Evolutionary conservation across 2,329 filamentous ascomycete genomes (phyloP).

Genomic region (Dothidotthia symphoricarpi): DNA sequence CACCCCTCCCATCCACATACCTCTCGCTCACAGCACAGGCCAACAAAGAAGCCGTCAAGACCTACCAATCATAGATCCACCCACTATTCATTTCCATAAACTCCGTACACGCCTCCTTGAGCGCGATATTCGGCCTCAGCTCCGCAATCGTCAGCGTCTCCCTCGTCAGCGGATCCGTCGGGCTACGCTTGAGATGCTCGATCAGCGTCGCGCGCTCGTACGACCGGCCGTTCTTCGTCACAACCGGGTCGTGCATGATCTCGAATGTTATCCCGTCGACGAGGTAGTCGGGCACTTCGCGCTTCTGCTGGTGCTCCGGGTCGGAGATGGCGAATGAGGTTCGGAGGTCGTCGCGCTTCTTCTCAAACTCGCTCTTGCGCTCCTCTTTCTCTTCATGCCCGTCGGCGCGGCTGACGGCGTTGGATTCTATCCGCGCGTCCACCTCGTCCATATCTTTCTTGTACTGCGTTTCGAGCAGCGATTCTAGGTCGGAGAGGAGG

Average conservation of each 20-base stretch:
- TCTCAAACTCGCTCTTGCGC: slow-evolving; percentile 42
- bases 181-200: slow-evolving; percentile 75
- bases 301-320: slow-evolving; percentile 44
- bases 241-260: slow-evolving; percentile 69
- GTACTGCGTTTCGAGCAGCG: slow-evolving; percentile 34
- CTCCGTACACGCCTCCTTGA: slow-evolving; percentile 80
- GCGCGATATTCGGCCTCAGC: slow-evolving; percentile 74
- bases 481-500: slow-evolving; percentile 61
- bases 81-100: slow-evolving; percentile 78
- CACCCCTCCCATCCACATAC: slow-evolving; percentile 6
- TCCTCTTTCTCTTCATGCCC: slow-evolving; percentile 50
- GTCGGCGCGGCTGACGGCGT: slow-evolving; percentile 46
- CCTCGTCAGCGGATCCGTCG: slow-evolving; percentile 79
- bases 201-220: slow-evolving; percentile 85
- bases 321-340: slow-evolving; percentile 50
- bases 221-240: slow-evolving; percentile 79
- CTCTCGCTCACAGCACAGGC: slow-evolving; percentile 11
- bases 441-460: slow-evolving; percentile 41
- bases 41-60: slow-evolving; percentile 16
- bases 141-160: slow-evolving; percentile 68
- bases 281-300: slow-evolving; percentile 70
- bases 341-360: slow-evolving; percentile 46
- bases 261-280: slow-evolving; percentile 74
- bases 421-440: slow-evolving; percentile 36
- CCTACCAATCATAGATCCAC: slow-evolving; percentile 87